phyloP scores from a whole-genome alignment of 371 early-diverging fungal genomes.

The Chytridiales sp. region DNA sequence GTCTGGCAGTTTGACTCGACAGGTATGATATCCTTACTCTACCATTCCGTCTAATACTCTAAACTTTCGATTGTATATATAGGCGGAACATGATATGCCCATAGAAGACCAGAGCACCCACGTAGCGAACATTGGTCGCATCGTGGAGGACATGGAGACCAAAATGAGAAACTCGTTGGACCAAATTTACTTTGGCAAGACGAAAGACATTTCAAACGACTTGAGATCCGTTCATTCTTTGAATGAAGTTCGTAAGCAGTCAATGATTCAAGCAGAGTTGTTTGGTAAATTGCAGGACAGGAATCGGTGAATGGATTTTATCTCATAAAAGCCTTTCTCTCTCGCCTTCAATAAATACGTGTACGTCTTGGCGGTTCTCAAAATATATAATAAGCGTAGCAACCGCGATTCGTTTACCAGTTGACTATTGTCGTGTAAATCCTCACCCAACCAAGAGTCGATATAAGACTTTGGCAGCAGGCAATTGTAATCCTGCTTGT shows the following conservation, averaged over 20 bases:
- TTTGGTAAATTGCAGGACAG: slow-evolving; percentile 38
- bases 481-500: too few species aligned
- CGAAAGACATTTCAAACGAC: slow-evolving; percentile 93
- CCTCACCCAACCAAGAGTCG: too few species aligned
- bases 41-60: slow-evolving; percentile 1
- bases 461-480: too few species aligned
- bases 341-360: too few species aligned
- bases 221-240: slow-evolving; percentile 76
- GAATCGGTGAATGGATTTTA: slow-evolving; percentile 3
- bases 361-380: too few species aligned
- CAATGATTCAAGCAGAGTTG: slow-evolving; percentile 37
- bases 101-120: slow-evolving; percentile 76
- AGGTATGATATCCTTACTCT: slow-evolving; percentile 51
- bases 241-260: slow-evolving; percentile 54
- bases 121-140: slow-evolving; percentile 90
- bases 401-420: too few species aligned
- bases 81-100: slow-evolving; percentile 79
- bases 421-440: too few species aligned
- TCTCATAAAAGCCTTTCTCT: too few species aligned
- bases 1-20: slow-evolving; percentile 90
- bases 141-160: slow-evolving; percentile 95
- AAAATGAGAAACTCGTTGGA: slow-evolving; percentile 92
- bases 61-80: not conserved
- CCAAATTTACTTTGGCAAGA: slow-evolving; percentile 98
- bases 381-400: too few species aligned